Base-by-base conservation (phyloP, 2,329 filamentous ascomycete genomes). In the Huntiella moniliformis region DNA sequence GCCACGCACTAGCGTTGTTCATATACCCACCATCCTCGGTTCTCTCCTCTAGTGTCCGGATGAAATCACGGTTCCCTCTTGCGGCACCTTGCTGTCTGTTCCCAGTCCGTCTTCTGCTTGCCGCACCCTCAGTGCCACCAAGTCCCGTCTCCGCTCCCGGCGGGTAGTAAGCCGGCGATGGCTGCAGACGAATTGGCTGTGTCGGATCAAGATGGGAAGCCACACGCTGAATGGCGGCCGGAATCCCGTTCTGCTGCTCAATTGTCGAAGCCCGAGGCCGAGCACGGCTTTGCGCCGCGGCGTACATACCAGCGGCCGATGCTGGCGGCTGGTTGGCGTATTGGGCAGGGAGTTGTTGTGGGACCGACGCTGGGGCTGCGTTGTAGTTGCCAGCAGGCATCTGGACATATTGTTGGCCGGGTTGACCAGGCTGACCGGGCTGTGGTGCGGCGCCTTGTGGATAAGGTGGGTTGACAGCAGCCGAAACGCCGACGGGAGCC, bases 81-180 rank as follows among this genome's bases (percentile, higher is more conserved):
- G 66, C 67, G 38, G 70, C 64, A 56, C 73, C 71, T 53, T 77
- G 73, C 39, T 73, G 71, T 47, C 86, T 73, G 57, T 84, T 88
- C 38, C 82, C 81, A 28, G 22, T 28, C 58, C 87, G 73, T 56
- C 86, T 74, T 37, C 82, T 75, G 28, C 80, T 61, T 42, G 77
- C 71, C 50, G 82, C 74, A 4, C 68, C 63, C 16, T 75, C 71
- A 55, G 84, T 77, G 6, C 68, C 64, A 15, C 75, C 71, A 55
- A 84, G 77, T 7, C 85, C 83, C 8, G 44, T 49, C 17, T 49
- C 47, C 53, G 96, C 77, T 2, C 88, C 83, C 15, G 91, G 91
- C 8, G 91, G 91, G 55, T 96, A 98, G 62, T 98, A 98, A 1
- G 91, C 91, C 4, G 91, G 91, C 54, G 86, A 95, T 2, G 91